Evolutionary conservation across 345 rosid genomes (phyloP), one percentile per base, ranked within the genome.

Genomic region (Eucalyptus lansdowneana): DNA sequence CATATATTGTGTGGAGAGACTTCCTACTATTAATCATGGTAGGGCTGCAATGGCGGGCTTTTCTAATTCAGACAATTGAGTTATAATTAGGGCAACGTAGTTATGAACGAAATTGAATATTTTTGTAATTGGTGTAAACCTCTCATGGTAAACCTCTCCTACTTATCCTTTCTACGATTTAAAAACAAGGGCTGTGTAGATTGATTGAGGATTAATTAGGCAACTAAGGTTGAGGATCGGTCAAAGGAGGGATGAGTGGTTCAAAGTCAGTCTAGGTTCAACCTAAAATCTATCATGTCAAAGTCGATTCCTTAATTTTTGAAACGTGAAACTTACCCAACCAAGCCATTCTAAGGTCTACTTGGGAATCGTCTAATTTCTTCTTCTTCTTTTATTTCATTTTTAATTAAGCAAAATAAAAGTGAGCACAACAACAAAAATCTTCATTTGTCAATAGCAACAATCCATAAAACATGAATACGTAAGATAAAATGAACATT

Each of bases 51-150:
- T 29, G 9, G 14, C 0, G 10, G 2, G 17, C 5, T 65, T 65
- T 15, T 29, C 5, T 7, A n/a, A 60, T 3, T 60, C 0, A 60
- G 0, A 60, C 7, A 27, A 8, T 0, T 7, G 21, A 65, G 21
- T 15, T n/a, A 5, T 65, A 4, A 3, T 14, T n/a, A 7, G 19
- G n/a, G 19, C 8, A 4, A 15, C 0, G 2, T 62, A 62, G 1
- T 14, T 29, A 62, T 29, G 9, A 62, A 2, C 2, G 9, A 14
- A 62, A 29, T 62, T 24, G n/a, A 58, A 24, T 0, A 3, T 24
- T 25, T 65, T 65, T 14, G 34, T 29, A 65, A 60, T 11, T 27
- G 14, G 15, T 60, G 4, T 65, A 29, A 14, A 29, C 15, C 19
- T 13, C 72, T 65, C n/a, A 1, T 62, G 72, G 9, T 29, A 29